These are phyloP conservation scores for sunflower (Helianthus annuus) DNA, from an alignment of 129 eudicot genomes.

Conservation along the genomic window HanXRQr2.0-SUNRISE NC_035448.2:151082133-151082632, in stretches of 20 bases:
- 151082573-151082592: not conserved
- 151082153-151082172: too few relatives aligned
- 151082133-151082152: too few relatives aligned
- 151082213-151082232: too few relatives aligned
- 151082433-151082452: not conserved
- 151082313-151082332: constrained; percentile 87
- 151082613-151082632: too few relatives aligned
- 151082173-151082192: too few relatives aligned
- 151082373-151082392: not conserved
- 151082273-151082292: constrained; percentile 75
- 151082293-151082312: constrained; percentile 75
- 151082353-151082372: constrained; percentile 39
- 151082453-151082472: not conserved
- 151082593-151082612: too few relatives aligned
- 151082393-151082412: not conserved
- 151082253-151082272: constrained; percentile 81
- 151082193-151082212: too few relatives aligned
- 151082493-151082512: not conserved
- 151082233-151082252: constrained; percentile 40
- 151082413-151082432: not conserved
- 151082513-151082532: not conserved
- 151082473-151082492: not conserved
- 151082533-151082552: too few relatives aligned
- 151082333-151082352: constrained; percentile 55
- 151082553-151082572: not conserved